Conservation (phyloP, 805 yeast genomes). For the Kluyveromyces starmeri region DNA sequence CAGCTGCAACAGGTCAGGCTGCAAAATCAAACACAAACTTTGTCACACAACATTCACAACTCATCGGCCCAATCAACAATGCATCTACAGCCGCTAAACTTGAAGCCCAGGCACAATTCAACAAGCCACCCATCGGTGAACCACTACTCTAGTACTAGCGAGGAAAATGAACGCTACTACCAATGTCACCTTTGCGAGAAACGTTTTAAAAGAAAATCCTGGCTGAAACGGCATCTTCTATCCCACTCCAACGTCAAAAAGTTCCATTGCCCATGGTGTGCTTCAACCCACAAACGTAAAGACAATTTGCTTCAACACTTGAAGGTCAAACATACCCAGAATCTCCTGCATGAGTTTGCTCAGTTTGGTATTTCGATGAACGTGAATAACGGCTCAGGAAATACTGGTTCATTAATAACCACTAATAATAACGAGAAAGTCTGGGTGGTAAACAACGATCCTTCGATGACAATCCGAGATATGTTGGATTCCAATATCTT, state of each 20-base stretch:
- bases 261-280: conserved; percentile 25
- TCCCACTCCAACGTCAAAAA: conserved; percentile 23
- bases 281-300: conserved; percentile 26
- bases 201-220: conserved; percentile 25
- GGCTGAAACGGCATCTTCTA: conserved; percentile 26
- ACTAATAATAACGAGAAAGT: not conserved
- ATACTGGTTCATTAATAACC: conserved; percentile 2
- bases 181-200: conserved; percentile 25
- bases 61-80: not conserved
- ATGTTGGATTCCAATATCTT: conserved; percentile 2
- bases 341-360: conserved; percentile 17
- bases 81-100: conserved; percentile 1
- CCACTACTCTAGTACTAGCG: not conserved
- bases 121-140: not conserved
- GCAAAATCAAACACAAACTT: not conserved
- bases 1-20: not conserved
- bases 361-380: conserved; percentile 2
- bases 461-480: conserved; percentile 2
- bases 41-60: not conserved
- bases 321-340: conserved; percentile 24
- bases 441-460: conserved; percentile 2
- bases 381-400: conserved; percentile 5
- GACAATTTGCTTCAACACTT: conserved; percentile 28
- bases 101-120: conserved; percentile 1
- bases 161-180: conserved; percentile 12